Evolutionary conservation across 2,329 filamentous ascomycete genomes (phyloP).

Genomic region (Elsinoe ampelina): DNA sequence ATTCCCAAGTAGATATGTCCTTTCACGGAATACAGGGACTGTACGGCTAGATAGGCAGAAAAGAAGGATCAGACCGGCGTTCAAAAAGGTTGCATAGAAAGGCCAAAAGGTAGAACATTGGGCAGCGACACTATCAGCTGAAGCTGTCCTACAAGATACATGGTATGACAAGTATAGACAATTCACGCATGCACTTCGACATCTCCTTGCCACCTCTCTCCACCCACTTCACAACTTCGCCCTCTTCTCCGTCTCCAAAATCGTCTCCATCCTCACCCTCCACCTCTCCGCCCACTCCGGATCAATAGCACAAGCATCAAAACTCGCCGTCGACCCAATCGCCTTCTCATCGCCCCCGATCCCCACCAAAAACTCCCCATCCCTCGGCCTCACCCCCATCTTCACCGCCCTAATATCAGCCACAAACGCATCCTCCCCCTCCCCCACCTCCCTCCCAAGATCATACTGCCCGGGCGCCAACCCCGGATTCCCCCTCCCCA

Average conservation of each 20-base stretch:
- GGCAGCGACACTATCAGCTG: too few relatives aligned
- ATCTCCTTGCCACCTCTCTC: neutral
- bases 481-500: conserved; percentile 30
- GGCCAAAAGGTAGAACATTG: neutral
- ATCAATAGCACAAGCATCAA: conserved; percentile 26
- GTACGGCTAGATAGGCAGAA: too few relatives aligned
- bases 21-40: too few relatives aligned
- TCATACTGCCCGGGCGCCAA: conserved; percentile 25
- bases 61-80: too few relatives aligned
- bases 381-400: conserved; percentile 35
- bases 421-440: conserved; percentile 29
- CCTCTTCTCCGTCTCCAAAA: neutral
- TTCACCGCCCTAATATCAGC: conserved; percentile 31
- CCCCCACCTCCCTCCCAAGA: conserved; percentile 16
- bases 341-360: conserved; percentile 31
- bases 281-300: conserved; percentile 12
- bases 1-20: neutral
- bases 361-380: conserved; percentile 39
- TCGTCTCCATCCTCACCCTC: conserved; percentile 8
- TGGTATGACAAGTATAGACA: neutral
- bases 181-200: neutral
- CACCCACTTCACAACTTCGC: neutral
- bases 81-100: neutral
- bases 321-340: conserved; percentile 32
- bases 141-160: neutral